Evolutionary conservation across 768 basidiomycete species (phyloP).

Genomic region (Boletus subcaerulescens): DNA sequence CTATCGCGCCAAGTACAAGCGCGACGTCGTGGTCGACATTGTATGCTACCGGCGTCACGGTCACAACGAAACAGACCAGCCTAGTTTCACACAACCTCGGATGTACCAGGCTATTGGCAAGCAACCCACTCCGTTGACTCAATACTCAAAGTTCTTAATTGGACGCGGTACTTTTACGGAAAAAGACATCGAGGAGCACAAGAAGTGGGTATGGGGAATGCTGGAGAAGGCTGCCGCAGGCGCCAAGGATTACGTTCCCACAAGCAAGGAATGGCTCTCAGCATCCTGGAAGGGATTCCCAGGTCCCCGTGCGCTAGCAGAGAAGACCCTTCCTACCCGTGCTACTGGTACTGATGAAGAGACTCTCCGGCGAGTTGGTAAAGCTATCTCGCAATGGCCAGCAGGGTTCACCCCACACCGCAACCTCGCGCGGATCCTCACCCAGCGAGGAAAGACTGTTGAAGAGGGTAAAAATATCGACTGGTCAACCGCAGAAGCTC

Average conservation of each 20-base stretch:
- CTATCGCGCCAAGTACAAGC: conserved; percentile 97
- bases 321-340: conserved; percentile 87
- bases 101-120: conserved; percentile 98
- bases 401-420: conserved; percentile 83
- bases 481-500: conserved; percentile 97
- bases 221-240: conserved; percentile 94
- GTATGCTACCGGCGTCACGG: conserved; percentile 99
- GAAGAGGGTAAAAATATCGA: conserved; percentile 92
- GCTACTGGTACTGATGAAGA: conserved; percentile 78
- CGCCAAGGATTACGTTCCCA: conserved; percentile 93
- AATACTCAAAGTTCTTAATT: conserved; percentile 89
- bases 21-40: conserved; percentile 97
- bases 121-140: conserved; percentile 86
- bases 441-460: conserved; percentile 83
- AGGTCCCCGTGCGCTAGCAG: conserved; percentile 91
- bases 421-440: conserved; percentile 91
- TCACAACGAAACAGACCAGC: conserved; percentile 99
- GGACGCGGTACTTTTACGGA: conserved; percentile 92
- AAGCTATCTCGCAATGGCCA: conserved; percentile 84
- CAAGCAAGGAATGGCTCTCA: conserved; percentile 95
- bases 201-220: conserved; percentile 99
- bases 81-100: conserved; percentile 95
- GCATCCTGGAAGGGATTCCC: conserved; percentile 99
- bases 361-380: conserved; percentile 79
- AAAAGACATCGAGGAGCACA: conserved; percentile 96